Evolutionary conservation across 176 grass and related monocot species (phyloP).

Genomic region (Oryza longistaminata): DNA sequence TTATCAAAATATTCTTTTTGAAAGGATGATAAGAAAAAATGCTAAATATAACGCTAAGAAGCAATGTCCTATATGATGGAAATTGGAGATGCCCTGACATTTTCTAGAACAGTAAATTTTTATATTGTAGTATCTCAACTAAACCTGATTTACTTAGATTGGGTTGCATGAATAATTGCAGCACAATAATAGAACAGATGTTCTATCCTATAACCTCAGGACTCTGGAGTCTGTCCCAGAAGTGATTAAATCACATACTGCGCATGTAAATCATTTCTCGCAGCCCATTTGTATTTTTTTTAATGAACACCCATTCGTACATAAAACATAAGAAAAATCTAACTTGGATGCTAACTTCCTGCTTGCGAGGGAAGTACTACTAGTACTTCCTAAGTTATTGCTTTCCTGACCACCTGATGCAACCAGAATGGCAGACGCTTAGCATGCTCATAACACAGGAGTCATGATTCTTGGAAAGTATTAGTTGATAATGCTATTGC

Average conservation of each 20-base stretch:
- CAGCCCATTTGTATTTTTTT: neutral
- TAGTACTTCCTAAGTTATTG: neutral
- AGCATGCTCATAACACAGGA: neutral
- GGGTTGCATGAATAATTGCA: neutral
- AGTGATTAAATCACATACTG: neutral
- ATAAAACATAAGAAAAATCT: neutral
- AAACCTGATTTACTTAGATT: slow-evolving; percentile 11
- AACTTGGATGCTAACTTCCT: neutral
- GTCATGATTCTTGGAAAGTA: neutral
- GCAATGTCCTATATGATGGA: slow-evolving; percentile 10
- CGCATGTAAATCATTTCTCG: neutral
- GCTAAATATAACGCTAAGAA: neutral
- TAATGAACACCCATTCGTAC: neutral
- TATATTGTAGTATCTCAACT: neutral
- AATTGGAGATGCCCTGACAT: neutral
- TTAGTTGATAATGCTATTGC: neutral
- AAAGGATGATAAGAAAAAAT: neutral
- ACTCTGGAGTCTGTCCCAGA: neutral
- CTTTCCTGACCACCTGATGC: neutral
- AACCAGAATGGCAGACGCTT: slow-evolving; percentile 1
- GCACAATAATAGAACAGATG: neutral
- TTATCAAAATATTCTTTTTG: too few relatives aligned
- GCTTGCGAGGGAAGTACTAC: neutral
- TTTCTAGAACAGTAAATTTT: neutral
- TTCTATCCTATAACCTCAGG: neutral